Evolutionary conservation across 306 rosid genomes (phyloP), one percentile per base, ranked within the genome.

Genomic region (Vachellia collinsii): DNA sequence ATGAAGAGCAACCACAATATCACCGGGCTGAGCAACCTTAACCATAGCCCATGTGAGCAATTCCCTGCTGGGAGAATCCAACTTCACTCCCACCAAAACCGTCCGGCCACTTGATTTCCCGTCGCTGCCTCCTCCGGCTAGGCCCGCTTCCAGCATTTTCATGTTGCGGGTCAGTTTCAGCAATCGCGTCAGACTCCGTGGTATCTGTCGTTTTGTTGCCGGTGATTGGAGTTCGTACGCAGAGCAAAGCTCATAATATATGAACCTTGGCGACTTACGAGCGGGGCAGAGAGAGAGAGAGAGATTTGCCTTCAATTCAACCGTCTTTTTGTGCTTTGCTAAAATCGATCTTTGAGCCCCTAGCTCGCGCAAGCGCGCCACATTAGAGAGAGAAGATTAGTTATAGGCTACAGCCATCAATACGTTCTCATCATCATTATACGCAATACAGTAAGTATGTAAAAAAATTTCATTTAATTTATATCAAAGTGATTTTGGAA

Each of bases 1-100:
- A 81, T 96, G 99, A 72, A 96, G 83, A 67, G 99, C 98, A 79
- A 96, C 81, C 17, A 96, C 98, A 53, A 76, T 53, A 82, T 96
- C 99, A 77, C 93, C 91, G 1, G 98, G 94, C 70, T 88, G 91
- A 79, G 98, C 94, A 56, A 93, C 97, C 81, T 96, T 96, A 42
- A 93, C 98, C 80, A 96, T 74, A 78, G 99, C 98, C 99, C 97
- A 96, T 3, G 98, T 93, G 14, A 96, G 92, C 77, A 96, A 79
- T 88, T 93, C 99, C 71, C 87, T 92, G 78, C 99, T 90, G 11
- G 87, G 89, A 1, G 94, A 81, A 68, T 96, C 99, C 69, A 93
- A 75, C 85, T 92, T 93, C 79, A 96, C 85, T 13, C 99, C 99
- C 12, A 93, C 98, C 64, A 93, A 81, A 80, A 93, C 97, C 85